A percentile compares a stretch with the other conserved stretches of the same genome.
Conservation (phyloP, 495 filamentous ascomycete genomes). For the Bombardia bombarda region DNA sequence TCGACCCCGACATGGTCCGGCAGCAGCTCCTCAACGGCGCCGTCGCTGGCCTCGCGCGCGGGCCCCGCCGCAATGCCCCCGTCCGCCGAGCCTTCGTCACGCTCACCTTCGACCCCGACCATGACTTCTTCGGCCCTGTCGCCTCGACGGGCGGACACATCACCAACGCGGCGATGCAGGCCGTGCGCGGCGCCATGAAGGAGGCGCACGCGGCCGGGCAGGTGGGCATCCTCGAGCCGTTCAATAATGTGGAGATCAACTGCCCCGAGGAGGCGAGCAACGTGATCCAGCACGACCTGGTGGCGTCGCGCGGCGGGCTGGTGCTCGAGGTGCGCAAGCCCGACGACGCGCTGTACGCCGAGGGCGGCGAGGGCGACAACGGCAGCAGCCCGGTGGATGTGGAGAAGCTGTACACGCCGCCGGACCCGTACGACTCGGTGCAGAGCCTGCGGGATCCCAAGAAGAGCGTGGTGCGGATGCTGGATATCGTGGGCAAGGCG, state of each 20-base stretch:
- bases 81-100: conserved; percentile 62
- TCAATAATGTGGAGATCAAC: conserved; percentile 79
- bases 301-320: conserved; percentile 71
- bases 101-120: conserved; percentile 56
- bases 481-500: conserved; percentile 68
- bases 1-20: conserved; percentile 50
- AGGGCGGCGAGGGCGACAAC: too few relatives aligned
- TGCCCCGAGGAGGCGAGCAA: conserved; percentile 77
- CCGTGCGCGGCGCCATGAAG: conserved; percentile 58
- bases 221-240: conserved; percentile 76
- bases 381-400: too few relatives aligned
- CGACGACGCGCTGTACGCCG: conserved; percentile 14
- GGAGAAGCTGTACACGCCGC: conserved; percentile 69
- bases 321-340: conserved; percentile 74
- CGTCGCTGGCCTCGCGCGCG: conserved; percentile 77
- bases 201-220: conserved; percentile 38
- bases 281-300: conserved; percentile 84
- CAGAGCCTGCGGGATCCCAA: conserved; percentile 32
- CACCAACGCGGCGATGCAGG: conserved; percentile 65
- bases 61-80: conserved; percentile 67
- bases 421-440: conserved; percentile 67
- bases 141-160: conserved; percentile 66
- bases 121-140: conserved; percentile 52
- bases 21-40: conserved; percentile 68
- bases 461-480: conserved; percentile 32